Base-by-base conservation (phyloP, 495 filamentous ascomycete species). In the Aspergillus carlsbadensis region DNA sequence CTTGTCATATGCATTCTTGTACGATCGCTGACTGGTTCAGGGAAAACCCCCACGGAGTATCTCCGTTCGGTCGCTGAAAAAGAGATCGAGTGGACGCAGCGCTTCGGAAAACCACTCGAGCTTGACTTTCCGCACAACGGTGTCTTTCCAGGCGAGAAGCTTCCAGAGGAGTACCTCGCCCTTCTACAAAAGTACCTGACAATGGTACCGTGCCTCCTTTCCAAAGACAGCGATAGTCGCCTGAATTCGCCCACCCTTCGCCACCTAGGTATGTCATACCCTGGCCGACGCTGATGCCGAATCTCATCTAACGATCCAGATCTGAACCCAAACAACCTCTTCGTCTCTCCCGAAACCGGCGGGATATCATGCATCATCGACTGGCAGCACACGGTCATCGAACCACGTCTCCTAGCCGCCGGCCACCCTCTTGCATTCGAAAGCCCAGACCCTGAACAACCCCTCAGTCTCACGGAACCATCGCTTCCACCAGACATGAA, bases 301-400 rank as follows among this genome's bases (percentile, higher is more conserved):
- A n/a, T n/a, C n/a, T n/a, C n/a, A n/a, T n/a, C 45, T 39, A 17
- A 43, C 29, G 3, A 10, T 34, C 10, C 15, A 58, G 62, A 68
- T 52, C 54, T 68, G 48, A 57, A 59, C 13, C 65, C 58, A 10
- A 53, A 49, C 14, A 70, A 67, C 47, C 60, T 66, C 34, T 65
- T 70, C 36, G 51, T 70, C 17, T 52, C 57, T 8, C 56, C 61
- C 3, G 60, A 67, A 29, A 57, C 67, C 15, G 52, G 54, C 33
- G 52, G 54, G 7, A 34, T 70, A 3, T 52, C 58, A 13, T 62
- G 65, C 49, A 52, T 70, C 22, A 67, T 70, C n/a, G 67, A 70
- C 53, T 70, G 65, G 67, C 64, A 70, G 50, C 59, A 65, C 45
- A 35, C 62, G 6, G 54, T 40, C 6, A 36, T 67, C 21, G 55